Conservation (phyloP, 2,329 filamentous ascomycete species). For the Zalaria obscura region DNA sequence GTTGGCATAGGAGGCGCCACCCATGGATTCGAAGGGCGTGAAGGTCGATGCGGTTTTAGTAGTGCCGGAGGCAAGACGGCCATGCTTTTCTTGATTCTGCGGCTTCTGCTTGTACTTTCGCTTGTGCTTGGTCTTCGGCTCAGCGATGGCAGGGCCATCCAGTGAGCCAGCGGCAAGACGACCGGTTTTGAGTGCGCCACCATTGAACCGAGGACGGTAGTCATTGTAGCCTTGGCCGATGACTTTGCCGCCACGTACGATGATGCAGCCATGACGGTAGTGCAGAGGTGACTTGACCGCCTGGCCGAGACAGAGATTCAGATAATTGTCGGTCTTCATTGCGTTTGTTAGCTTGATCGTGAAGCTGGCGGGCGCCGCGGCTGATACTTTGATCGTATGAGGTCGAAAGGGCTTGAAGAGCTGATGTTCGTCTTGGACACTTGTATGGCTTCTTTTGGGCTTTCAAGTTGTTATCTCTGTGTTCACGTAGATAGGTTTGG, state of each 20-base stretch:
- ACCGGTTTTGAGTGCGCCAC: conserved; percentile 35
- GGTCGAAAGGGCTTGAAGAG: too few species aligned
- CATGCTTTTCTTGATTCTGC: neutral
- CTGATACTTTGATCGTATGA: too few species aligned
- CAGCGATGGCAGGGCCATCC: conserved; percentile 22
- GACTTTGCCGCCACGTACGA: conserved; percentile 39
- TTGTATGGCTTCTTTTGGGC: too few species aligned
- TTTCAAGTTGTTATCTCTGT: too few species aligned
- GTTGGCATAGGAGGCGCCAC: conserved; percentile 25
- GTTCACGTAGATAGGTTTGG: too few species aligned
- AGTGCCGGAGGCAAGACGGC: neutral
- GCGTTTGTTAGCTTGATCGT: neutral
- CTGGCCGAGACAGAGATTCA: conserved; percentile 38
- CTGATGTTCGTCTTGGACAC: too few species aligned
- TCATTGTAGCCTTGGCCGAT: conserved; percentile 39
- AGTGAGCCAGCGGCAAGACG: conserved; percentile 19
- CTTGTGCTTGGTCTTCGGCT: conserved; percentile 22
- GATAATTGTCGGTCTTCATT: conserved; percentile 19
- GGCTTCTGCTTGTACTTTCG: conserved; percentile 12
- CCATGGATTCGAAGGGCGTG: conserved; percentile 23
- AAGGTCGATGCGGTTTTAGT: conserved; percentile 16
- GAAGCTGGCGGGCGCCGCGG: too few species aligned
- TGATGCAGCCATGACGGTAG: conserved; percentile 36
- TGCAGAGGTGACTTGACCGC: conserved; percentile 34
- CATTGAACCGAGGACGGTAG: conserved; percentile 34